Evolutionary conservation across 2,329 filamentous ascomycete genomes (phyloP).

Genomic region (Drechslerella coelobrocha): DNA sequence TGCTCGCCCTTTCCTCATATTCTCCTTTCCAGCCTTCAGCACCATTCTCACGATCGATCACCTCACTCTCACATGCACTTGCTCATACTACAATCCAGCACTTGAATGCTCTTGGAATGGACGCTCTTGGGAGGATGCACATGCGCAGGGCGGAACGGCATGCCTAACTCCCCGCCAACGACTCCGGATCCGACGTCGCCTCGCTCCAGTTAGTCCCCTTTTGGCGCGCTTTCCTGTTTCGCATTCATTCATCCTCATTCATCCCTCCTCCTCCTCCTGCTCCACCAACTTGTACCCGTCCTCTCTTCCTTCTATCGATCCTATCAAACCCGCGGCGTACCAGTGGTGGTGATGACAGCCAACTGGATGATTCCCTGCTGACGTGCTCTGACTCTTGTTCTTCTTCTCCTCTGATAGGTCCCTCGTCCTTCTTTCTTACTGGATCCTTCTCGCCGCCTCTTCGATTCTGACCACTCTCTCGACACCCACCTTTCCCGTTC

Average conservation of each 20-base stretch:
- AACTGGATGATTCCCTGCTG: slow-evolving; percentile 39
- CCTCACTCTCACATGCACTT: neutral
- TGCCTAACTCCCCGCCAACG: slow-evolving; percentile 6
- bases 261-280: neutral
- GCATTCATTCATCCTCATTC: neutral
- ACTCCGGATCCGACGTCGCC: neutral
- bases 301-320: neutral
- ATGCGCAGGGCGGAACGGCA: slow-evolving; percentile 7
- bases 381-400: slow-evolving; percentile 36
- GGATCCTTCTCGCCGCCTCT: slow-evolving; percentile 14
- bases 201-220: neutral
- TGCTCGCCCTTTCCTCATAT: too few relatives aligned
- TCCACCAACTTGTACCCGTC: neutral
- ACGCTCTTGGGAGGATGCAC: neutral
- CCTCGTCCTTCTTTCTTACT: slow-evolving; percentile 38
- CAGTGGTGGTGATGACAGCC: slow-evolving; percentile 3
- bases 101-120: neutral
- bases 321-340: too few relatives aligned
- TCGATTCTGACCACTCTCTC: slow-evolving; percentile 26
- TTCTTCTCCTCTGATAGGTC: slow-evolving; percentile 4
- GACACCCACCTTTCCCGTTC: slow-evolving; percentile 31
- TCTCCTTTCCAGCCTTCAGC: too few relatives aligned
- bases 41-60: neutral
- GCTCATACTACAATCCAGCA: neutral
- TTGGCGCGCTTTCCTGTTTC: slow-evolving; percentile 2